A percentile compares a stretch with the other conserved stretches of the same genome.
phyloP scores from a whole-genome alignment of 139 green algal species.

The Cymbomonas tetramitiformis region DNA sequence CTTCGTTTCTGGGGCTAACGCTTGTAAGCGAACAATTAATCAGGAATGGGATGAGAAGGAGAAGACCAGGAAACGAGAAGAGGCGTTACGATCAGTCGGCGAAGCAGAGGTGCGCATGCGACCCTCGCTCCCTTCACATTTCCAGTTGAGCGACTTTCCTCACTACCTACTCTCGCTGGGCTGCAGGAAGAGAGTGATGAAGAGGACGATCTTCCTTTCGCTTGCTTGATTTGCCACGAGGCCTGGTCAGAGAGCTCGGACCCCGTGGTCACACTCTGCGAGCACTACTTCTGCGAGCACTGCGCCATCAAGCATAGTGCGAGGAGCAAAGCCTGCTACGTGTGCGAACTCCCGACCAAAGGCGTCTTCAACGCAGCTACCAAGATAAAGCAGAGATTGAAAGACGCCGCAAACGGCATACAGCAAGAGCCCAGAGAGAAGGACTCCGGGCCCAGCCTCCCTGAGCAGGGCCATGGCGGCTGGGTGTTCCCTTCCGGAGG shows the following conservation, averaged over 20 bases:
- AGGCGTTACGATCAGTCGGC: too few relatives aligned
- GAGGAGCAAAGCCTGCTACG: slow-evolving; percentile 67
- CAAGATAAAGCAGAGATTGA: slow-evolving; percentile 67
- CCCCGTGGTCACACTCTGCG: slow-evolving; percentile 81
- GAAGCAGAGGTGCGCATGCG: too few relatives aligned
- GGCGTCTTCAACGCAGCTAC: slow-evolving; percentile 93
- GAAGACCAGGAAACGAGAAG: slow-evolving; percentile 68
- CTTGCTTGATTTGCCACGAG: slow-evolving; percentile 75
- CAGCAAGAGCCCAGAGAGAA: too few relatives aligned
- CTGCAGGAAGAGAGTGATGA: slow-evolving; percentile 39
- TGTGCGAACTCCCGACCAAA: slow-evolving; percentile 70
- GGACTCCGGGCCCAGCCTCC: too few relatives aligned
- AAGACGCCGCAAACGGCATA: too few relatives aligned
- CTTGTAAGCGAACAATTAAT: too few relatives aligned
- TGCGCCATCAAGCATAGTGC: slow-evolving; percentile 84
- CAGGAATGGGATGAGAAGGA: slow-evolving; percentile 87
- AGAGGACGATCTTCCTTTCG: slow-evolving; percentile 80
- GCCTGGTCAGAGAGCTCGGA: slow-evolving; percentile 60
- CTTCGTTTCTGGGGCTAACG: too few relatives aligned
- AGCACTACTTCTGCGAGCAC: slow-evolving; percentile 94
- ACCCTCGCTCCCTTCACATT: too few relatives aligned
- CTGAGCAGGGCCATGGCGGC: too few relatives aligned
- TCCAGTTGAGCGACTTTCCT: too few relatives aligned
- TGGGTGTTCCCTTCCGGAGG: too few relatives aligned
- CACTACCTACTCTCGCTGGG: too few relatives aligned